Conservation (phyloP, 2,329 filamentous ascomycete genomes). For the Alternaria sp. region DNA sequence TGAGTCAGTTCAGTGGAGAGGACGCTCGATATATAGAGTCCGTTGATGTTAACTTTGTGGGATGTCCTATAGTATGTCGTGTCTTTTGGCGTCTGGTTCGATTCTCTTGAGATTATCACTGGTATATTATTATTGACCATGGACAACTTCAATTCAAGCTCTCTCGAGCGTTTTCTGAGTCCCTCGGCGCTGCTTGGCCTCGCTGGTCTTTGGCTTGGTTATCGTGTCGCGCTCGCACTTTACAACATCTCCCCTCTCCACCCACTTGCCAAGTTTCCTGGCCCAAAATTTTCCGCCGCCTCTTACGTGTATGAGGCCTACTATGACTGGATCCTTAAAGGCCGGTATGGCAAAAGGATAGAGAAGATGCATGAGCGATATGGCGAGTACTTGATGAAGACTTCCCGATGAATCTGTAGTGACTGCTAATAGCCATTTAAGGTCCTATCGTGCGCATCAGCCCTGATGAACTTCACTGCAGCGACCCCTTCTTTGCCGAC, state of each 20-base stretch:
- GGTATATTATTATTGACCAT: too few relatives aligned
- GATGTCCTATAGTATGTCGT: too few relatives aligned
- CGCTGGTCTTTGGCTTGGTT: constrained; percentile 30
- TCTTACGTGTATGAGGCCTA: constrained; percentile 43
- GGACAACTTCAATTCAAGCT: too few relatives aligned
- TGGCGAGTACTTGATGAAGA: not conserved
- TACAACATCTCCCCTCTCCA: constrained; percentile 41
- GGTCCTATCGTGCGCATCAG: constrained; percentile 43
- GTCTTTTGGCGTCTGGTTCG: too few relatives aligned
- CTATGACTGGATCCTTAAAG: constrained; percentile 39
- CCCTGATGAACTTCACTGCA: constrained; percentile 46
- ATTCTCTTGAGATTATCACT: too few relatives aligned
- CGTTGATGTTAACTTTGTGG: too few relatives aligned
- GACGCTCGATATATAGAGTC: too few relatives aligned
- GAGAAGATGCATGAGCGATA: constrained; percentile 47
- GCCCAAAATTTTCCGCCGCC: constrained; percentile 42
- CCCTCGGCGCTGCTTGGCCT: not conserved
- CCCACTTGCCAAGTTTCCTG: constrained; percentile 38
- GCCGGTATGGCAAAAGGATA: constrained; percentile 48
- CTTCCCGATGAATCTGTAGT: too few relatives aligned
- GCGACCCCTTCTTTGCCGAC: constrained; percentile 46
- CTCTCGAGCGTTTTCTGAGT: too few relatives aligned
- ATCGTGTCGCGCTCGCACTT: constrained; percentile 27
- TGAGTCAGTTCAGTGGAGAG: too few relatives aligned
- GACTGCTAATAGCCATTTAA: too few relatives aligned